These are phyloP conservation scores for Alternaria atra DNA, from an alignment of 2,329 filamentous ascomycete genomes.

Conservation along the genomic window DNA sequence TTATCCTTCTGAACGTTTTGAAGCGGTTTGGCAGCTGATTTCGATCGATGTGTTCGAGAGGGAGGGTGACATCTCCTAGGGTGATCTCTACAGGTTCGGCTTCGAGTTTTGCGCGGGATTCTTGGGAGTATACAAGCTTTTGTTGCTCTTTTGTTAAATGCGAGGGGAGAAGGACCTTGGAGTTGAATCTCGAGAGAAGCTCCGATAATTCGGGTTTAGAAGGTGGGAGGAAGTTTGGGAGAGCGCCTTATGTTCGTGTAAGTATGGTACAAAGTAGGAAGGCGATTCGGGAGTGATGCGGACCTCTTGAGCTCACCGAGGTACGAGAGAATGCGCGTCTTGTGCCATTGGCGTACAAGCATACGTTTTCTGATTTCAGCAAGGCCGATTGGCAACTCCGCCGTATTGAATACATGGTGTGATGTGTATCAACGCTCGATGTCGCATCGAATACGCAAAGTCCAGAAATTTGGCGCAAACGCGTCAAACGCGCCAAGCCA, in stretches of 20 bases:
- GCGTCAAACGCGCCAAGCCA: constrained; percentile 39
- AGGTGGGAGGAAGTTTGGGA: constrained; percentile 55
- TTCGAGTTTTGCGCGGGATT: constrained; percentile 53
- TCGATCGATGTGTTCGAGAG: constrained; percentile 44
- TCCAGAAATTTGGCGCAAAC: constrained; percentile 35
- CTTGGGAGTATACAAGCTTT: constrained; percentile 54
- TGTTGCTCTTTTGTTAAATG: constrained; percentile 54
- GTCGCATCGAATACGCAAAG: constrained; percentile 8
- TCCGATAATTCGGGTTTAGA: constrained; percentile 53
- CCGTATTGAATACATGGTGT: constrained; percentile 45
- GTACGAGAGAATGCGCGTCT: constrained; percentile 44
- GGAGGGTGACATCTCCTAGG: constrained; percentile 51
- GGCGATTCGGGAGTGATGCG: constrained; percentile 4
- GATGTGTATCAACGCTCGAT: constrained; percentile 5
- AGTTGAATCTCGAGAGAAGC: constrained; percentile 53
- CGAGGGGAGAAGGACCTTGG: constrained; percentile 55
- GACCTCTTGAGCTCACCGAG: constrained; percentile 35
- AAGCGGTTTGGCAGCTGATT: constrained; percentile 28
- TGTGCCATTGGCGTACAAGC: constrained; percentile 29
- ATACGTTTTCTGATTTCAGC: constrained; percentile 17
- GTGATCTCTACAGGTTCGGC: constrained; percentile 54
- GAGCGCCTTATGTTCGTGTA: constrained; percentile 34
- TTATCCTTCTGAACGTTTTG: constrained; percentile 21
- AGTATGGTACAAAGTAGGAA: constrained; percentile 5
- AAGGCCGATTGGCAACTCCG: constrained; percentile 41